Percentiles rank a stretch among this genome's conserved stretches.
phyloP scores from a whole-genome alignment of 441 rosid genomes.

The Adansonia gregorii region DNA sequence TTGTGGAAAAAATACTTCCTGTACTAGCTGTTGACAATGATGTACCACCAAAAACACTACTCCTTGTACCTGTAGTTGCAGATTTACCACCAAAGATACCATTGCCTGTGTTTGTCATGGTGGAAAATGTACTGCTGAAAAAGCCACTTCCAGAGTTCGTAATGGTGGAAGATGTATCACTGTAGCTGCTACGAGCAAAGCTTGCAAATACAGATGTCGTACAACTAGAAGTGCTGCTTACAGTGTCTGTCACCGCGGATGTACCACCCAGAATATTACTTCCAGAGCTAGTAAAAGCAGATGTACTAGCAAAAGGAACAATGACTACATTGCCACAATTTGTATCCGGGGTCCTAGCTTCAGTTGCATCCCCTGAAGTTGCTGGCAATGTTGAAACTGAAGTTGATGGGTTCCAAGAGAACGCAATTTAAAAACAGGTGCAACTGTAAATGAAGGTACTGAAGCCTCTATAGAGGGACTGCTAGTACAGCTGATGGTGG shows the following conservation, averaged over 20 bases:
- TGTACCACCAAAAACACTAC: slow-evolving; percentile 33
- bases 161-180: slow-evolving; percentile 29
- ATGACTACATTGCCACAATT: slow-evolving; percentile 36
- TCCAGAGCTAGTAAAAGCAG: slow-evolving; percentile 40
- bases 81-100: slow-evolving; percentile 25
- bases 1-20: slow-evolving; percentile 36
- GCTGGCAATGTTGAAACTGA: slow-evolving; percentile 38
- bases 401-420: slow-evolving; percentile 43
- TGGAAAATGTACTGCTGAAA: slow-evolving; percentile 22
- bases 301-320: slow-evolving; percentile 38
- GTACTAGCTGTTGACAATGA: slow-evolving; percentile 28
- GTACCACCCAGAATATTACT: slow-evolving; percentile 35
- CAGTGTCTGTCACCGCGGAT: slow-evolving; percentile 36
- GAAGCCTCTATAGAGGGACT: slow-evolving; percentile 29
- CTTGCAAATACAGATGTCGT: slow-evolving; percentile 36
- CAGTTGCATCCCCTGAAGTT: slow-evolving; percentile 40
- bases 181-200: slow-evolving; percentile 36
- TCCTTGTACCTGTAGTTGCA: slow-evolving; percentile 37
- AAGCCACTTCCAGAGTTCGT: slow-evolving; percentile 35
- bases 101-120: slow-evolving; percentile 19
- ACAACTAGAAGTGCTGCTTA: slow-evolving; percentile 38
- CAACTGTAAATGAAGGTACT: slow-evolving; percentile 29
- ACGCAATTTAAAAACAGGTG: slow-evolving; percentile 49
- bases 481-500: slow-evolving; percentile 28
- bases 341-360: slow-evolving; percentile 43